Evolutionary conservation across 495 filamentous ascomycete genomes (phyloP).

Genomic region (Jackrogersella minutella): DNA sequence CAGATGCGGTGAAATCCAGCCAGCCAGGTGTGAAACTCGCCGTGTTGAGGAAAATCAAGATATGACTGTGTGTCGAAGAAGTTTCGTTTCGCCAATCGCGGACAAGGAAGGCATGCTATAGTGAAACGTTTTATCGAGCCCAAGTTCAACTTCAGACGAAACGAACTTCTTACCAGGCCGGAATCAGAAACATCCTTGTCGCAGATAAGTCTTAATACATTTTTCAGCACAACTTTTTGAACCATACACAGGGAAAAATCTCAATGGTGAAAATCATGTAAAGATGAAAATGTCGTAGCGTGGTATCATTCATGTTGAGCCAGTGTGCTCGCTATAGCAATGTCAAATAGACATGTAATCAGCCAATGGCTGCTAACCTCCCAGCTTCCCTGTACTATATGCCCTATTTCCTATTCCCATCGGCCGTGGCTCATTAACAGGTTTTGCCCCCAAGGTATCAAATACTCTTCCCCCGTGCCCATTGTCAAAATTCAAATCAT

Average conservation of each 20-base stretch:
- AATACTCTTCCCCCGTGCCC: background rate
- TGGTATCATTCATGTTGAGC: constrained; percentile 37
- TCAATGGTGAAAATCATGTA: constrained; percentile 7
- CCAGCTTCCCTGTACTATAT: background rate
- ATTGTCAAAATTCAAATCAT: constrained; percentile 18
- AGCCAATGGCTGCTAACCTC: constrained; percentile 16
- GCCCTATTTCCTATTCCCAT: constrained; percentile 3
- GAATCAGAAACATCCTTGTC: constrained; percentile 16
- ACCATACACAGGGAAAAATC: constrained; percentile 5
- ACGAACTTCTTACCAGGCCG: constrained; percentile 16
- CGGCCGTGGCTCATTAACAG: constrained; percentile 32
- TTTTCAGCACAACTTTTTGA: constrained; percentile 9
- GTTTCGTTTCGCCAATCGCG: constrained; percentile 35
- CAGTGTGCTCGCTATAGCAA: constrained; percentile 20
- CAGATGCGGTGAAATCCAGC: constrained; percentile 16
- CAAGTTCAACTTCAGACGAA: constrained; percentile 31
- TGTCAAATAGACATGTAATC: constrained; percentile 9
- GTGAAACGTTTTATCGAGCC: constrained; percentile 30
- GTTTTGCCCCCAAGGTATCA: constrained; percentile 36
- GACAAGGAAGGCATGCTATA: constrained; percentile 29
- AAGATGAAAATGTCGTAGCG: constrained; percentile 23
- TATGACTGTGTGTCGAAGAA: constrained; percentile 13
- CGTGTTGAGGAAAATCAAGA: constrained; percentile 28
- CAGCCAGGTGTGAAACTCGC: constrained; percentile 26
- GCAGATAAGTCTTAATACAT: background rate